Evolutionary conservation across 345 rosid genomes (phyloP).

Genomic region (Carallia pectinifolia): DNA sequence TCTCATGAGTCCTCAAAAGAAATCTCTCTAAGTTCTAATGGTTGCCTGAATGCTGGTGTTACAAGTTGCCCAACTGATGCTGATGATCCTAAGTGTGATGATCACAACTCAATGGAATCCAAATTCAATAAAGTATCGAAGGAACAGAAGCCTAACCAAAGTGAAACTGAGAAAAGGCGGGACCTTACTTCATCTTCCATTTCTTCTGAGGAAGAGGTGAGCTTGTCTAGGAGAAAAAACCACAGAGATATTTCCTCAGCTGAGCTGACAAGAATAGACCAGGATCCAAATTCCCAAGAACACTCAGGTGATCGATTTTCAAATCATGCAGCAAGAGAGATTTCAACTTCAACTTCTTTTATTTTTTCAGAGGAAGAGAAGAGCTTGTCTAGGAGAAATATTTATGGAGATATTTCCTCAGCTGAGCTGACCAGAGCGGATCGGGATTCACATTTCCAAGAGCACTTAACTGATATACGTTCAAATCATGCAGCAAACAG

Average conservation of each 20-base stretch:
- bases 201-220: slow-evolving; percentile 31
- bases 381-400: slow-evolving; percentile 15
- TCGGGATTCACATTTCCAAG: background rate
- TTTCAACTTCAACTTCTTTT: background rate
- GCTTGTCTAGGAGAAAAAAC: slow-evolving; percentile 10
- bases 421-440: slow-evolving; percentile 11
- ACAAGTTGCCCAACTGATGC: slow-evolving; percentile 11
- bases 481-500: background rate
- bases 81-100: slow-evolving; percentile 16
- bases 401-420: slow-evolving; percentile 14
- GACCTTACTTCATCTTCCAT: slow-evolving; percentile 23
- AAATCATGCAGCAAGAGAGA: background rate
- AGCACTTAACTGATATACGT: background rate
- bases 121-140: slow-evolving; percentile 15
- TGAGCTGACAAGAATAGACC: slow-evolving; percentile 1
- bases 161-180: slow-evolving; percentile 16
- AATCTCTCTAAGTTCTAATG: slow-evolving; percentile 5
- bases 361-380: slow-evolving; percentile 30
- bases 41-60: slow-evolving; percentile 11
- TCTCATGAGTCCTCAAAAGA: slow-evolving; percentile 9
- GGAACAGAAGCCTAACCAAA: slow-evolving; percentile 21
- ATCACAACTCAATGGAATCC: slow-evolving; percentile 4
- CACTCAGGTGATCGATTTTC: background rate
- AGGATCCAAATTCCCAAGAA: background rate
- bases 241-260: slow-evolving; percentile 16